Conservation (phyloP, 108 stramenopile genomes). For the Pseudonitzschia multiseries region DNA sequence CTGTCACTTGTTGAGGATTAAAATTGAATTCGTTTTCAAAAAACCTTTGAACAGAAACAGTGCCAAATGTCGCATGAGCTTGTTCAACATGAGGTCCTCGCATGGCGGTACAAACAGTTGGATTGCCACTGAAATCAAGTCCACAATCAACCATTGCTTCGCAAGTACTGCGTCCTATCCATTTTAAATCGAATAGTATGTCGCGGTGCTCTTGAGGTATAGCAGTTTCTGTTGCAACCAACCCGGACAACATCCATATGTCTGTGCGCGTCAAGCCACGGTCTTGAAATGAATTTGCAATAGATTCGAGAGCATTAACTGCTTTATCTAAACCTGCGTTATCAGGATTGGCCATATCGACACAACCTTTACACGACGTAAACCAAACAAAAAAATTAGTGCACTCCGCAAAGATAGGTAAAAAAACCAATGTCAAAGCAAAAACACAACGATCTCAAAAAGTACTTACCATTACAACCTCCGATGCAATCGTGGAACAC, state of each 20-base stretch:
- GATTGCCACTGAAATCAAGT: slow-evolving; percentile 14
- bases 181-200: slow-evolving; percentile 33
- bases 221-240: slow-evolving; percentile 47
- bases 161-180: slow-evolving; percentile 35
- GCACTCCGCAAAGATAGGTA: too few species aligned
- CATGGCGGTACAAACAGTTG: slow-evolving; percentile 15
- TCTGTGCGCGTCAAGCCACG: slow-evolving; percentile 47
- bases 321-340: slow-evolving; percentile 45
- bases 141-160: slow-evolving; percentile 26
- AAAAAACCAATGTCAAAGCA: not conserved
- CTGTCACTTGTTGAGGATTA: slow-evolving; percentile 41
- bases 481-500: slow-evolving; percentile 62
- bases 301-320: slow-evolving; percentile 36
- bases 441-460: not conserved
- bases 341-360: slow-evolving; percentile 46
- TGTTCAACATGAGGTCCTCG: slow-evolving; percentile 24
- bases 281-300: slow-evolving; percentile 35
- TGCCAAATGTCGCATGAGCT: slow-evolving; percentile 26
- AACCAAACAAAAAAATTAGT: slow-evolving; percentile 14
- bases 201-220: slow-evolving; percentile 22
- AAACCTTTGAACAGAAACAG: slow-evolving; percentile 28
- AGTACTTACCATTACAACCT: slow-evolving; percentile 36
- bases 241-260: slow-evolving; percentile 52
- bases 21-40: slow-evolving; percentile 49
- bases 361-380: slow-evolving; percentile 32